These are phyloP conservation scores for Monosporascus sp. DNA, from an alignment of 2,329 filamentous ascomycete species.

Conservation along the genomic window DNA sequence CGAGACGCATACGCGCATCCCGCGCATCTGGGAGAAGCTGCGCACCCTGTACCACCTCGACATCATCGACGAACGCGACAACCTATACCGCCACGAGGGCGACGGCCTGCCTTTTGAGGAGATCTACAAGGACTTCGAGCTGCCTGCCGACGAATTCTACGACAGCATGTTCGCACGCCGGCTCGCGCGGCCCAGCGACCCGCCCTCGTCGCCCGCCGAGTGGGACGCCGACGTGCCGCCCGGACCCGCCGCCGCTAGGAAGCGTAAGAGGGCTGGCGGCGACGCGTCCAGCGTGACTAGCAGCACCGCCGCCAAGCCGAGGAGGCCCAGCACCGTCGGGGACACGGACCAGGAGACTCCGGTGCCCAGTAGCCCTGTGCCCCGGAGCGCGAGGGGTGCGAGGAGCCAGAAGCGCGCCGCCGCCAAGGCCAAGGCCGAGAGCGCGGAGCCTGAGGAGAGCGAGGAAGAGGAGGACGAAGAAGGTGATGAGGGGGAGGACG, in stretches of 20 bases:
- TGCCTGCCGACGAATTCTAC: slow-evolving; percentile 46
- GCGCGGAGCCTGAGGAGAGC: slow-evolving; percentile 19
- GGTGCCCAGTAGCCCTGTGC: slow-evolving; percentile 33
- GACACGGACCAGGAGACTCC: slow-evolving; percentile 45
- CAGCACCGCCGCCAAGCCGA: slow-evolving; percentile 40
- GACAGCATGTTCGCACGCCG: slow-evolving; percentile 40
- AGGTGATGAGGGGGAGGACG: slow-evolving; percentile 12
- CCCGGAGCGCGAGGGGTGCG: slow-evolving; percentile 37
- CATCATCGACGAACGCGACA: slow-evolving; percentile 78
- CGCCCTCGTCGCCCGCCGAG: slow-evolving; percentile 40
- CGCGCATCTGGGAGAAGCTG: slow-evolving; percentile 88
- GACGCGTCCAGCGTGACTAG: slow-evolving; percentile 41
- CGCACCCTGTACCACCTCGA: slow-evolving; percentile 78
- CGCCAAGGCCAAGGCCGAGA: slow-evolving; percentile 35
- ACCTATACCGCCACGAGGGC: slow-evolving; percentile 46
- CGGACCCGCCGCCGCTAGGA: slow-evolving; percentile 27
- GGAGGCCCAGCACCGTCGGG: slow-evolving; percentile 42
- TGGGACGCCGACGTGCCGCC: slow-evolving; percentile 30
- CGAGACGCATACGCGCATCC: slow-evolving; percentile 76
- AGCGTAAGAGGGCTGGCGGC: slow-evolving; percentile 37
- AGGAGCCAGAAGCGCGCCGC: slow-evolving; percentile 39
- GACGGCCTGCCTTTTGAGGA: slow-evolving; percentile 55
- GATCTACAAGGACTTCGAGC: slow-evolving; percentile 60
- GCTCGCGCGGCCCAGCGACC: slow-evolving; percentile 34
- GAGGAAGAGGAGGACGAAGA: slow-evolving; percentile 12